Evolutionary conservation across 805 yeast species (phyloP).

Genomic region (Zygotorulaspora sp.): DNA sequence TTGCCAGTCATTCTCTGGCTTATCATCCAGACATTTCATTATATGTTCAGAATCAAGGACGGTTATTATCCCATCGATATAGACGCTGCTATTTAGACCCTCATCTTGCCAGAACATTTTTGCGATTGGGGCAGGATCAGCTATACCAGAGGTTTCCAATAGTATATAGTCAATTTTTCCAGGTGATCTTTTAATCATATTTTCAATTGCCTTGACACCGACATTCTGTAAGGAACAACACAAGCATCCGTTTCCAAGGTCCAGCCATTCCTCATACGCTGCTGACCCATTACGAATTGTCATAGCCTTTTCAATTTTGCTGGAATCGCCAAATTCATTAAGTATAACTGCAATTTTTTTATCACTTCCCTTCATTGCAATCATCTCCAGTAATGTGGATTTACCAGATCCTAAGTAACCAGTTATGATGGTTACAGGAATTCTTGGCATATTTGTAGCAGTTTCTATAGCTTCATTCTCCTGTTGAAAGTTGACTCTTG

Average conservation of each 20-base stretch:
- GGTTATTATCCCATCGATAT: slow-evolving; percentile 86
- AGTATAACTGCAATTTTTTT: slow-evolving; percentile 81
- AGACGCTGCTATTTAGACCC: slow-evolving; percentile 75
- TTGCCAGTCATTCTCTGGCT: slow-evolving; percentile 58
- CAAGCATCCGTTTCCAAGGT: slow-evolving; percentile 91
- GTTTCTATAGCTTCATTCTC: slow-evolving; percentile 5
- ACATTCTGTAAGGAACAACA: slow-evolving; percentile 95
- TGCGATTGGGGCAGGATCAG: slow-evolving; percentile 97
- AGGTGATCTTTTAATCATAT: slow-evolving; percentile 65
- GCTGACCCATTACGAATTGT: slow-evolving; percentile 52
- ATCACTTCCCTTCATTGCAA: slow-evolving; percentile 61
- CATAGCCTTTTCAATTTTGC: slow-evolving; percentile 82
- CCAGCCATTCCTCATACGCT: slow-evolving; percentile 88
- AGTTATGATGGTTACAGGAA: slow-evolving; percentile 89
- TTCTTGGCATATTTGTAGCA: slow-evolving; percentile 38
- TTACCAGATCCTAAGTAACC: slow-evolving; percentile 96
- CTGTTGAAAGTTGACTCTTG: slow-evolving; percentile 28
- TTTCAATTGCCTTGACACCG: slow-evolving; percentile 92
- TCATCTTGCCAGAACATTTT: slow-evolving; percentile 97
- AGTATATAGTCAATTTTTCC: slow-evolving; percentile 83
- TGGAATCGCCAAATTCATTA: slow-evolving; percentile 88
- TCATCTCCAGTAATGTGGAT: slow-evolving; percentile 71
- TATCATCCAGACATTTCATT: slow-evolving; percentile 59
- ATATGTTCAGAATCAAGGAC: slow-evolving; percentile 78
- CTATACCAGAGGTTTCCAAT: slow-evolving; percentile 91